Percentiles rank a stretch among this genome's conserved stretches.
Conservation (phyloP, 139 green algal genomes). For the Medakamo hakoo region DNA sequence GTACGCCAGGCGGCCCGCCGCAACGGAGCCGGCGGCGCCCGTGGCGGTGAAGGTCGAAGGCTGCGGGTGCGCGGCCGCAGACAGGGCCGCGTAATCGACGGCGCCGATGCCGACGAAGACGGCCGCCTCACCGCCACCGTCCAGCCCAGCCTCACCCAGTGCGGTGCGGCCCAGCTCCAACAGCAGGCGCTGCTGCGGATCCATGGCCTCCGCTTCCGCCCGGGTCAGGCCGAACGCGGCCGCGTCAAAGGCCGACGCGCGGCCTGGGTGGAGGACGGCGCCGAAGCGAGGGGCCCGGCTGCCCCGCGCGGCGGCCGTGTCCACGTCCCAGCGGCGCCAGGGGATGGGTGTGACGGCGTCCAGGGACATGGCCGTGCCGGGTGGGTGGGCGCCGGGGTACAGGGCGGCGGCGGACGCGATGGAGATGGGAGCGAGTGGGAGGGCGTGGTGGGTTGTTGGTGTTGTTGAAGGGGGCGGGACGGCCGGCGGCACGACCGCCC, state of each 20-base stretch:
- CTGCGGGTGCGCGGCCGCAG: constrained; percentile 5
- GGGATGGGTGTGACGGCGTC: background rate
- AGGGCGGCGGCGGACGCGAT: background rate
- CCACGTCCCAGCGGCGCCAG: background rate
- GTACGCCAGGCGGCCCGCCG: constrained; percentile 53
- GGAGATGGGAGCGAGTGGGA: too few relatives aligned
- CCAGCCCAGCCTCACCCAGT: background rate
- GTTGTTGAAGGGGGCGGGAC: background rate
- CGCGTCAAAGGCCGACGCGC: constrained; percentile 22
- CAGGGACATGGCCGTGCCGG: background rate
- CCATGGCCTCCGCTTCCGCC: constrained; percentile 27
- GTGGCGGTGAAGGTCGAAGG: constrained; percentile 15
- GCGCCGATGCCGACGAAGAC: constrained; percentile 26
- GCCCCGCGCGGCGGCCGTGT: background rate
- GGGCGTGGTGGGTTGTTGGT: background rate
- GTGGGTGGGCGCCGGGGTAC: too few relatives aligned
- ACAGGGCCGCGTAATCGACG: constrained; percentile 10
- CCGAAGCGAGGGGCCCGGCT: constrained; percentile 29
- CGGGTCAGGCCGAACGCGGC: constrained; percentile 20
- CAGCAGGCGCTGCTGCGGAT: constrained; percentile 61
- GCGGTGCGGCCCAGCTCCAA: constrained; percentile 21
- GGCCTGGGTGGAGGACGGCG: constrained; percentile 19
- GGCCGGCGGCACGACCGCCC: background rate
- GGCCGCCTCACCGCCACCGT: background rate
- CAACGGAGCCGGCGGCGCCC: constrained; percentile 45